Base-by-base conservation (phyloP, 1,139 yeast genomes). In the Suhomyces coccinellae region DNA sequence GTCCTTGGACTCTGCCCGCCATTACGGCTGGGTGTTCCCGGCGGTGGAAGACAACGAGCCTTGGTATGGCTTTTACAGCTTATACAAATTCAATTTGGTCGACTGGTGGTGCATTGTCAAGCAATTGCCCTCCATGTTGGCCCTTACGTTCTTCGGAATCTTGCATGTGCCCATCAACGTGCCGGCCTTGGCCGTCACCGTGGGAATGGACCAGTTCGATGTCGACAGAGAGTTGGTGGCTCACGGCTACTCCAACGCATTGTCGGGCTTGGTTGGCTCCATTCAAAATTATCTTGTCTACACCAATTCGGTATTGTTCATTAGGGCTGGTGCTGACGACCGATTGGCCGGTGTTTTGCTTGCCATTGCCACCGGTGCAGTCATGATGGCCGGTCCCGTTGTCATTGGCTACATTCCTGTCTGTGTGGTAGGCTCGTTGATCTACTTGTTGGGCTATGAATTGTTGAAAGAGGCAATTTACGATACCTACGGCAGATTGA, bases 111-210 rank as follows among this genome's bases (percentile, higher is more conserved):
- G 85, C 29, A 75, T 93, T 31, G 46, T 82, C 2, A 72, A 77
- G 46, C 89, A 91, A 55, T 51, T 90, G 13, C 99, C 99, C 7
- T 86, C 96, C 4, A 93, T 93, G 97, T 70, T 93, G 50, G 99
- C 99, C 0, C 71, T 93, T 52, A 91, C 99, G 0, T 93, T 93
- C 62, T 93, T 93, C 59, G 99, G 99, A 5, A 86, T 93, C 36
- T 69, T 93, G 44, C 99, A 93, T 61, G 99, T 93, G 11, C 99
- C 99, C 5, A 93, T 93, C 52, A 93, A 93, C 61, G 97, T 93
- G 7, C 99, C 99, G 3, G 98, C 99, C 0, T 73, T 93, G 46
- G 97, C 98, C 0, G 95, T 93, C 14, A 86, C 96, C 2, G 79
- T 88, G 4, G 89, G 90, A 5, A 86, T 87, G 77, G 93, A 86